Conservation (phyloP, 2,329 filamentous ascomycete genomes). For the Neodidymelliopsis sp. region DNA sequence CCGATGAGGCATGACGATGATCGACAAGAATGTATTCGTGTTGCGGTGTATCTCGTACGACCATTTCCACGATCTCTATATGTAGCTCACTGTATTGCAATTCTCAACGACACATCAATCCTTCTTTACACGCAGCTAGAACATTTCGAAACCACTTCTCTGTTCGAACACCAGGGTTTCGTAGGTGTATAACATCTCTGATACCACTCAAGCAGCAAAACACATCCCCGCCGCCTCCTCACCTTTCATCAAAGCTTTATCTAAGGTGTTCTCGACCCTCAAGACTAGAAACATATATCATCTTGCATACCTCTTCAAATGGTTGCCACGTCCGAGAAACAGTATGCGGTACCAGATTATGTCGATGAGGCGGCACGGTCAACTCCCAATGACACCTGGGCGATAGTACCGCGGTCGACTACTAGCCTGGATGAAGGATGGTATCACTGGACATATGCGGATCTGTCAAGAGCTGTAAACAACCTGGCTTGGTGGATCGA, state of each 20-base stretch:
- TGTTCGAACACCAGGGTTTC: neutral
- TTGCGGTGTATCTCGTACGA: neutral
- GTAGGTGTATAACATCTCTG: no score
- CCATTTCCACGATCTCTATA: neutral
- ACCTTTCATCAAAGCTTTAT: no score
- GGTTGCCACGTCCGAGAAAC: neutral
- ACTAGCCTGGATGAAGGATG: constrained; percentile 9
- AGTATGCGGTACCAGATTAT: constrained; percentile 9
- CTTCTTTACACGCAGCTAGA: no score
- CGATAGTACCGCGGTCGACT: constrained; percentile 11
- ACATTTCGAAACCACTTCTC: neutral
- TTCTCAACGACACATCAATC: neutral
- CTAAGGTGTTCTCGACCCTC: neutral
- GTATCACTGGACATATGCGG: constrained; percentile 6
- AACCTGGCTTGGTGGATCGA: constrained; percentile 16
- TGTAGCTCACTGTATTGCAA: neutral
- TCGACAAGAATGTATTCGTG: neutral
- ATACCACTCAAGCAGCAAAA: no score
- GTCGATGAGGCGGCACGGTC: constrained; percentile 8
- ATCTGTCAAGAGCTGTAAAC: constrained; percentile 12
- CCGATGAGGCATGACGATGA: constrained; percentile 5
- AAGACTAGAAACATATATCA: neutral
- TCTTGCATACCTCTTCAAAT: neutral
- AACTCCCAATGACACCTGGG: constrained; percentile 8
- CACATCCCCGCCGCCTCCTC: no score